Evolutionary conservation across 768 basidiomycete species (phyloP), one percentile per base, ranked within the genome.

Genomic region (Chiua virens): DNA sequence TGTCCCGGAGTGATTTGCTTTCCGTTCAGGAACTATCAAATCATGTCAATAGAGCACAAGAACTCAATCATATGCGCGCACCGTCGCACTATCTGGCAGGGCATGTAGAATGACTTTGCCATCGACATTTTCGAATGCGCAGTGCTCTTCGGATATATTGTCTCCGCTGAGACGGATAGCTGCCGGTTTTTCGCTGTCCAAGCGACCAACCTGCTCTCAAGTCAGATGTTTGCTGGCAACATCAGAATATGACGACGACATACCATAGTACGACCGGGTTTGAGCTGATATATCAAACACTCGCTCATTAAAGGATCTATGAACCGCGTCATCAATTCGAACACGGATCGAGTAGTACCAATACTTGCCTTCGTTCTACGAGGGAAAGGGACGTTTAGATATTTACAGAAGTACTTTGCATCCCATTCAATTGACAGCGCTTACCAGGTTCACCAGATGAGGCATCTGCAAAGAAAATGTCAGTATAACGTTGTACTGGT

Each of bases 271-370:
- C 77, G 80, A 17, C 94, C 94, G 8, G 76, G 81, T 66, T 96
- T 96, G 61, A 98, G 79, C 66, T 96, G 94, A 67, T 98, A 91
- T 60, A 92, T 87, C 62, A 93, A 73, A 72, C 92, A 95, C 74
- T 97, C 94, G 65, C 90, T 92, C 93, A 97, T 97, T 45, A 97
- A 78, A 44, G 94, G 95, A 75, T 97, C 93, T 91, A 53, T 59
- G 45, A 53, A 54, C 48, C 18, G 23, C 42, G 34, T 56, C 42
- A 52, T 53, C 54, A 59, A 43, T 44, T 18, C 3, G 18, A 47
- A 34, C 23, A 36, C 22, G 21, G 5, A 53, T 49, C n/a, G 38
- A 50, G 18, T 14, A 30, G 11, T 42, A 20, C 8, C 17, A 39
- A 41, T 54, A 60, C 76, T 62, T 45, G 81, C 87, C 89, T 81